Conservation (phyloP, 192 early-diverging fungal species). For the Podila horticola region DNA sequence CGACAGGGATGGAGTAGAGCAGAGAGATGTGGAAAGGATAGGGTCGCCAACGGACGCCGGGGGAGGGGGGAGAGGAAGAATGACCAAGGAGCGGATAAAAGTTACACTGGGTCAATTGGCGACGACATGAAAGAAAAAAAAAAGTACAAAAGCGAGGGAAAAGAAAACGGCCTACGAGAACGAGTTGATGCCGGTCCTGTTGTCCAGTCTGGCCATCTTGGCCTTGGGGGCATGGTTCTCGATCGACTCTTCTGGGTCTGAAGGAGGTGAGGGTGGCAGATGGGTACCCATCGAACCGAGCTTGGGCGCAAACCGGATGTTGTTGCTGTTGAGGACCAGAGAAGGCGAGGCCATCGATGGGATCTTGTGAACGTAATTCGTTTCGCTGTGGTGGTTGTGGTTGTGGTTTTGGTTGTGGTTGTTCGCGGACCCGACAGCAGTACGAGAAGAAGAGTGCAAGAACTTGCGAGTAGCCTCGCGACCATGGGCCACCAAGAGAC, state of each 20-base stretch:
- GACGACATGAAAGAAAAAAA: too few relatives aligned
- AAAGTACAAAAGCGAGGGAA: too few relatives aligned
- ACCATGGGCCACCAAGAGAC: constrained; percentile 51
- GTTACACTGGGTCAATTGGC: too few relatives aligned
- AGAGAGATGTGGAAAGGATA: not conserved
- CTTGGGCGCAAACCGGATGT: constrained; percentile 25
- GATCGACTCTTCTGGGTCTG: constrained; percentile 5
- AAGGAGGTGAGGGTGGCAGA: not conserved
- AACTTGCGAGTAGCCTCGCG: constrained; percentile 48
- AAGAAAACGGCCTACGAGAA: not conserved
- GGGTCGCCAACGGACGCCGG: too few relatives aligned
- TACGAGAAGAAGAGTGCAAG: constrained; percentile 25
- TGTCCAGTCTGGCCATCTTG: not conserved
- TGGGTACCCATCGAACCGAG: not conserved
- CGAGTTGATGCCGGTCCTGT: not conserved
- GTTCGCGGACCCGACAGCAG: constrained; percentile 5
- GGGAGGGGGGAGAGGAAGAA: too few relatives aligned
- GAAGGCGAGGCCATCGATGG: constrained; percentile 16
- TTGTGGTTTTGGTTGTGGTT: not conserved
- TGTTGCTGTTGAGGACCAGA: constrained; percentile 29
- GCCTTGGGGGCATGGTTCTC: not conserved
- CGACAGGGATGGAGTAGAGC: not conserved
- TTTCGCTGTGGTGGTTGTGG: not conserved
- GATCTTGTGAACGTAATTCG: not conserved
- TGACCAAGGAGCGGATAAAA: too few relatives aligned